These are phyloP conservation scores for Kokia cookei DNA, from an alignment of 441 rosid species.

Conservation along the genomic window DNA sequence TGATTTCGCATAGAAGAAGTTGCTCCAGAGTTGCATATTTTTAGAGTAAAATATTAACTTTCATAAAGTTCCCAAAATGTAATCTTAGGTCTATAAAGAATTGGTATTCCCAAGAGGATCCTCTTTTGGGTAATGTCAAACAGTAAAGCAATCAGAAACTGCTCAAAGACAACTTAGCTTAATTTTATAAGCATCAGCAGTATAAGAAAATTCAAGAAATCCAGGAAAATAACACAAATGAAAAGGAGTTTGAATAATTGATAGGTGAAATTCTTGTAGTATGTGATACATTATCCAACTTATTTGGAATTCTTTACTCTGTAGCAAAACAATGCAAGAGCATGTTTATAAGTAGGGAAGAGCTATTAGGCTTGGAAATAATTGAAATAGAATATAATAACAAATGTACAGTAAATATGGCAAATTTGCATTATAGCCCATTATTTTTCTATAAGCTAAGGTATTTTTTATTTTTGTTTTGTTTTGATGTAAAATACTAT, in stretches of 20 bases:
- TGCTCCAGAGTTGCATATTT: conserved; percentile 11
- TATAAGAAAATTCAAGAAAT: background rate
- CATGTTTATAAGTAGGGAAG: too few species aligned
- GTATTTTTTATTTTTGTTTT: too few species aligned
- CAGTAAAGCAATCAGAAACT: background rate
- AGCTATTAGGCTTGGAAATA: too few species aligned
- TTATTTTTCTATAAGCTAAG: too few species aligned
- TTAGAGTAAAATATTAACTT: too few species aligned
- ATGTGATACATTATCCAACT: background rate
- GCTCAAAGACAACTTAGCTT: background rate
- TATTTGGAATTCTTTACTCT: background rate
- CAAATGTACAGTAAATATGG: too few species aligned
- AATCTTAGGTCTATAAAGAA: background rate
- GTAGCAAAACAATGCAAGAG: background rate
- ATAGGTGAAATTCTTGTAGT: background rate
- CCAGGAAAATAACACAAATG: background rate
- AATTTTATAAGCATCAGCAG: background rate
- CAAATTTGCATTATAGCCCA: too few species aligned
- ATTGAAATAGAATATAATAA: too few species aligned
- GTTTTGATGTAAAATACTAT: too few species aligned
- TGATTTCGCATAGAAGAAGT: conserved; percentile 27
- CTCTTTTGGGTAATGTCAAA: background rate
- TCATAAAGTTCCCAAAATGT: background rate
- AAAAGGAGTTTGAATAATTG: background rate
- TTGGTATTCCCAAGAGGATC: background rate